These are phyloP conservation scores for Candida sanyaensis DNA, from an alignment of 1,139 yeast genomes.

Conservation along the genomic window DNA sequence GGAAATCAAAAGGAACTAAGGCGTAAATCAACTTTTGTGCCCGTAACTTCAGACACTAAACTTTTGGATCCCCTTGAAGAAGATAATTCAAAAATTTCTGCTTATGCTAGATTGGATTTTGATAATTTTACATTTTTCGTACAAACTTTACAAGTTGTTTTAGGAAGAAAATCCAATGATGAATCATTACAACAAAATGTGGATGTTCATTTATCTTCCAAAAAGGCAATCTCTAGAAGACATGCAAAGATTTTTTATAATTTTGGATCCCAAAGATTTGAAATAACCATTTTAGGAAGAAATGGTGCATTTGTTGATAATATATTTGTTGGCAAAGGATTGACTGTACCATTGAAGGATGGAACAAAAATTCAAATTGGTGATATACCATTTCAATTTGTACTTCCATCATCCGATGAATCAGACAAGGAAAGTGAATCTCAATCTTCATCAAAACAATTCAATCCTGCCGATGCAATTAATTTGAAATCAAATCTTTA, in stretches of 20 bases:
- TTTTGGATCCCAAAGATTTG: conserved; percentile 92
- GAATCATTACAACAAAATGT: conserved; percentile 57
- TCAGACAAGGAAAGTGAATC: conserved; percentile 25
- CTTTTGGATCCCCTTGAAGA: conserved; percentile 10
- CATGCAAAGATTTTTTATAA: conserved; percentile 96
- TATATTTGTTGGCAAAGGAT: conserved; percentile 81
- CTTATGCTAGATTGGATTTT: conserved; percentile 92
- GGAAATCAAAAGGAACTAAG: conserved; percentile 11
- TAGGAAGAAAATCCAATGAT: conserved; percentile 86
- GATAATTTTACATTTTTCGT: conserved; percentile 92
- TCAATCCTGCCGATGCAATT: conserved; percentile 57
- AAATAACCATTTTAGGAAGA: conserved; percentile 84
- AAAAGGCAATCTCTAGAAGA: conserved; percentile 87
- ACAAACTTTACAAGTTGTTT: conserved; percentile 88
- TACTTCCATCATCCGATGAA: conserved; percentile 59
- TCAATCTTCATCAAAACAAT: conserved; percentile 28
- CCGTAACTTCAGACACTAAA: conserved; percentile 14
- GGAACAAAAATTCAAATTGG: conserved; percentile 90
- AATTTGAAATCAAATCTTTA: conserved; percentile 51
- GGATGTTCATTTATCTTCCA: conserved; percentile 89
- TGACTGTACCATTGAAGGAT: conserved; percentile 81
- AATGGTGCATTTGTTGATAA: conserved; percentile 97
- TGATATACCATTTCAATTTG: conserved; percentile 83
- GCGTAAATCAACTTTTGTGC: conserved; percentile 16
- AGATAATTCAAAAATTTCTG: conserved; percentile 63